Evolutionary conservation across 495 filamentous ascomycete genomes (phyloP), one percentile per base, ranked within the genome.

Genomic region (Umbilicaria muhlenbergii): DNA sequence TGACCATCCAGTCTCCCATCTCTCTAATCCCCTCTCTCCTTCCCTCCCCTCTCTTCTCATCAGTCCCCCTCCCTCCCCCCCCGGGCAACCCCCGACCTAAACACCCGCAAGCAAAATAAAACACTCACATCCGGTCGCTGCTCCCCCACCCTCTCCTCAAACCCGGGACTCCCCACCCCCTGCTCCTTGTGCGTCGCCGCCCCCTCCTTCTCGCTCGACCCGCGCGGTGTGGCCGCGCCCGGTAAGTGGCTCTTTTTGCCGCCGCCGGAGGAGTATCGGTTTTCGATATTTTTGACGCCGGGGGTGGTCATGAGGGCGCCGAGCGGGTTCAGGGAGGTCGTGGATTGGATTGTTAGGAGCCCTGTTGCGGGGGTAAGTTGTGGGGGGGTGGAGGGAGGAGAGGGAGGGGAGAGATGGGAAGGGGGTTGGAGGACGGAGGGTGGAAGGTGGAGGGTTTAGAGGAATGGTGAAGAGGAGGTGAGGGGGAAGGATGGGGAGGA

Each of bases 271-370:
- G 49, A 51, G 19, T 51, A 61, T 13, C 50, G 50, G 19, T 53
- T 46, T 39, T 59, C 57, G 34, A 61, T 61, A 43, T 61, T 59
- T 34, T 47, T 4, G 5, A 58, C 54, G 10, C 46, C 57, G 21
- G 31, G n/a, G 5, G 56, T 55, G 11, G 41, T 45, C 3, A 28
- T 28, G 24, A 28, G 24, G 3, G 3, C 3, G 24, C 24, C 24
- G 15, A 18, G 16, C 2, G 40, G 40, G n/a, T 33, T 42, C 24
- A 32, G 40, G 4, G 17, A 5, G 2, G 13, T 31, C 4, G 7
- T 6, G 24, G 5, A 7, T 28, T 28, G 24, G 24, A 28, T 6
- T 2, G n/a, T 32, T 31, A 31, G 21, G n/a, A 18, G 40, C 2
- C 24, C n/a, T 14, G 24, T 4, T 14, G 36, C 34, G 34, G 32